phyloP scores from a whole-genome alignment of 2,329 filamentous ascomycete genomes.

The Cadophora sp. region DNA sequence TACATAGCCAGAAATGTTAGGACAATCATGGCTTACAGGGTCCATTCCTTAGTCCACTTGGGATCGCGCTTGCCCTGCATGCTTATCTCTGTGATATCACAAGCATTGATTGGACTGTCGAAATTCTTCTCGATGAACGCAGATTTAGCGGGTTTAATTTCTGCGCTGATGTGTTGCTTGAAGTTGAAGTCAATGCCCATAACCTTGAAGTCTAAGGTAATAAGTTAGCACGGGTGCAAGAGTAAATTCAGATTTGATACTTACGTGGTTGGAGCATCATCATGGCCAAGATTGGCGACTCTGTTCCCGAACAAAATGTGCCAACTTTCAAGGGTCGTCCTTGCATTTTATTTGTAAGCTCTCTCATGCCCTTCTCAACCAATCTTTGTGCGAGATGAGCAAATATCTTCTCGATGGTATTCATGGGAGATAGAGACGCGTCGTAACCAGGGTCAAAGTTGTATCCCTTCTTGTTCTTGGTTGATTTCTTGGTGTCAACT shows the following conservation, averaged over 20 bases:
- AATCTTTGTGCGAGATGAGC: neutral
- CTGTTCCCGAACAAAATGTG: slow-evolving; percentile 13
- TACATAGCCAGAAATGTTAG: too few relatives aligned
- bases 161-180: slow-evolving; percentile 65
- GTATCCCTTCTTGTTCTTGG: neutral
- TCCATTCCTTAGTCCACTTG: neutral
- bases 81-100: slow-evolving; percentile 62
- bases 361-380: neutral
- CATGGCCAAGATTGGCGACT: slow-evolving; percentile 17
- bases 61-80: neutral
- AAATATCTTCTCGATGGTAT: neutral
- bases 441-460: slow-evolving; percentile 3
- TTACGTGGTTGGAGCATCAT: slow-evolving; percentile 1
- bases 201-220: neutral
- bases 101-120: slow-evolving; percentile 58
- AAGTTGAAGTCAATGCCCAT: slow-evolving; percentile 39
- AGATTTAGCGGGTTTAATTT: slow-evolving; percentile 70
- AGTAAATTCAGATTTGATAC: neutral
- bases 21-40: slow-evolving; percentile 25
- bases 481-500: neutral
- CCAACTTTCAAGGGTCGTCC: slow-evolving; percentile 7
- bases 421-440: neutral
- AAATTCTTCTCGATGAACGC: slow-evolving; percentile 69
- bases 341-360: neutral
- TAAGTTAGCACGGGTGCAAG: neutral